Evolutionary conservation across 2,329 filamentous ascomycete species (phyloP).

Genomic region (Aureobasidium lini): DNA sequence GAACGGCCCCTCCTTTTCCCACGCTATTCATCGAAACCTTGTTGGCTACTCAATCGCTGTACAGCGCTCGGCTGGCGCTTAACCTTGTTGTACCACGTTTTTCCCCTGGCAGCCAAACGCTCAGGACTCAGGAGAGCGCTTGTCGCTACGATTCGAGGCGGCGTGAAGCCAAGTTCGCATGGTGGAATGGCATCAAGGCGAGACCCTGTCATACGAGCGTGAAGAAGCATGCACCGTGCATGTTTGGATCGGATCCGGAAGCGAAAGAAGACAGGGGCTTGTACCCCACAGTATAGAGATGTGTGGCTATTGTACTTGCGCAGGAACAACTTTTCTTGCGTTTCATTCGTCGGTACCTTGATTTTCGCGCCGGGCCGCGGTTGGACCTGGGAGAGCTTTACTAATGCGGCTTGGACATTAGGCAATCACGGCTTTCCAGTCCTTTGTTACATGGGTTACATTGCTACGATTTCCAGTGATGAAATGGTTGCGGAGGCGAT

Average conservation of each 20-base stretch:
- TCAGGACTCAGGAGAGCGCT: constrained; percentile 3
- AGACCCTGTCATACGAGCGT: constrained; percentile 4
- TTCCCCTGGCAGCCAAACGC: not conserved
- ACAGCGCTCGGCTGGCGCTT: constrained; percentile 6
- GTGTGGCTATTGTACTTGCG: not conserved
- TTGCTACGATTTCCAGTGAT: not conserved
- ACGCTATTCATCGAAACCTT: constrained; percentile 8
- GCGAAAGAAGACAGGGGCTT: constrained; percentile 9
- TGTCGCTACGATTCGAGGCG: not conserved
- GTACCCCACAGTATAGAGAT: constrained; percentile 9
- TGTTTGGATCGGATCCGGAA: constrained; percentile 1
- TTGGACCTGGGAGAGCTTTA: not conserved
- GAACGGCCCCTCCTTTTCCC: constrained; percentile 2
- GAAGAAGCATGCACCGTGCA: not conserved
- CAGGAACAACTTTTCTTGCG: constrained; percentile 10
- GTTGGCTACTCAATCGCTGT: not conserved
- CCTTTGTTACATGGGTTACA: constrained; percentile 11
- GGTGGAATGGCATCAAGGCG: not conserved
- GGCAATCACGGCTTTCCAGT: constrained; percentile 1
- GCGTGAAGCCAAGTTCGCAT: not conserved
- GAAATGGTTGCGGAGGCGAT: constrained; percentile 9
- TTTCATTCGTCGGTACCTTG: constrained; percentile 9
- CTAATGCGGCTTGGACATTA: constrained; percentile 5
- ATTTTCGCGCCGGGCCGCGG: constrained; percentile 10
- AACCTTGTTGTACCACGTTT: constrained; percentile 5